These are phyloP conservation scores for Tuctoria greenei DNA, from an alignment of 176 grass and related monocot genomes.

Conservation along the genomic window DNA sequence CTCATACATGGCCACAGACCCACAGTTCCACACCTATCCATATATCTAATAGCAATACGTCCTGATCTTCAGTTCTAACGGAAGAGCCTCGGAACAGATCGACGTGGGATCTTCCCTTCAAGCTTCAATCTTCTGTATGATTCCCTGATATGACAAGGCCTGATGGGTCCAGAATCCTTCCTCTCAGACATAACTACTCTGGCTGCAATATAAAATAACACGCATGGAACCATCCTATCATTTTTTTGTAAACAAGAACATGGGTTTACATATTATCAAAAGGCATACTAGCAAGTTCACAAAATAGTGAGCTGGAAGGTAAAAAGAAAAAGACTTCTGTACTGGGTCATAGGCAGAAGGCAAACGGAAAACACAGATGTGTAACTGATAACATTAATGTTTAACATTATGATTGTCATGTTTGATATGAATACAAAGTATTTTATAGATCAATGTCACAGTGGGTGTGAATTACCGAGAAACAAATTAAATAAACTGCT, in stretches of 20 bases:
- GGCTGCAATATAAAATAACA: slow-evolving; percentile 43
- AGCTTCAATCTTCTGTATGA: slow-evolving; percentile 85
- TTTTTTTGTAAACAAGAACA: neutral
- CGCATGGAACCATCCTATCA: neutral
- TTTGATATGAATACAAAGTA: neutral
- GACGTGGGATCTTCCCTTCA: slow-evolving; percentile 69
- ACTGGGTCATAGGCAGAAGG: neutral
- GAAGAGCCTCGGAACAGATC: slow-evolving; percentile 77
- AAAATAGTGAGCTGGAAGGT: neutral
- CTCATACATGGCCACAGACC: neutral
- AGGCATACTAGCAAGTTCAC: neutral
- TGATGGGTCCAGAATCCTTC: slow-evolving; percentile 88
- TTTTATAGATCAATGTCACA: neutral
- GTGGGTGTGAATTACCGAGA: neutral
- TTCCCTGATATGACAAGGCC: slow-evolving; percentile 90
- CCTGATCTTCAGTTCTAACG: slow-evolving; percentile 41
- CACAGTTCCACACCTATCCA: neutral
- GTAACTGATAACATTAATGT: neutral
- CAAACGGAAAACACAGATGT: neutral
- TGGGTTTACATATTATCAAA: neutral
- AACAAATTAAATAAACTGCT: slow-evolving; percentile 24
- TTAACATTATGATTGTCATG: neutral
- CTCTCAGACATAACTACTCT: slow-evolving; percentile 80
- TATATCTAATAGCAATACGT: neutral
- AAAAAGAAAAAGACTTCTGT: slow-evolving; percentile 1